These are phyloP conservation scores for Backusella tuberculispora DNA, from an alignment of 192 early-diverging fungal species.

Conservation along the genomic window DNA sequence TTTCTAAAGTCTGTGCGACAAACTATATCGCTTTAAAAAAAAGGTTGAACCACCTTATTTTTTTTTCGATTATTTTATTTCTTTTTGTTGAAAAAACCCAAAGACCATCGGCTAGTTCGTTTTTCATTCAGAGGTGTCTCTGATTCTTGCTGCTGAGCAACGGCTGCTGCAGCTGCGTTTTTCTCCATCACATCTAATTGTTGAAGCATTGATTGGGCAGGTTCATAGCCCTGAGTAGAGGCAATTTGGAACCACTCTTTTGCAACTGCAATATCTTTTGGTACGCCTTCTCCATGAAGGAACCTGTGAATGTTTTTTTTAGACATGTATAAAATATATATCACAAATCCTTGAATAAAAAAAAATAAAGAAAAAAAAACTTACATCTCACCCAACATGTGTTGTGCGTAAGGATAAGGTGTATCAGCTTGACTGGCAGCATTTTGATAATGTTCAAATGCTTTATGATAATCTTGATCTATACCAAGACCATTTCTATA, in stretches of 20 bases:
- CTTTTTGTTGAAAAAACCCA: slow-evolving; percentile 33
- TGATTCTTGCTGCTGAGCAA: not conserved
- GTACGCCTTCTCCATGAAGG: slow-evolving; percentile 41
- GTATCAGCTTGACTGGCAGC: slow-evolving; percentile 39
- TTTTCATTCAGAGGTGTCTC: slow-evolving; percentile 5
- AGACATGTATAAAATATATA: not conserved
- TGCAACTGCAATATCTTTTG: slow-evolving; percentile 33
- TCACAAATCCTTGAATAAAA: no score
- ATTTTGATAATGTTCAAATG: slow-evolving; percentile 40
- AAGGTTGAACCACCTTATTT: not conserved
- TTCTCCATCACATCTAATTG: not conserved
- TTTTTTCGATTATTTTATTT: slow-evolving; percentile 22
- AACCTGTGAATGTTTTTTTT: slow-evolving; percentile 21
- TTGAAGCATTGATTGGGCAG: slow-evolving; percentile 28
- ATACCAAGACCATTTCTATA: slow-evolving; percentile 47
- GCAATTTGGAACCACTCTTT: slow-evolving; percentile 42
- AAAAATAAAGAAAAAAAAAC: not conserved
- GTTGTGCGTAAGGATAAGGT: slow-evolving; percentile 32
- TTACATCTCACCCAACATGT: slow-evolving; percentile 39
- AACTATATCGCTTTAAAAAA: not conserved
- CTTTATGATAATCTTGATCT: slow-evolving; percentile 33
- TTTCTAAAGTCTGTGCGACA: not conserved
- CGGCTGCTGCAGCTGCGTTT: not conserved
- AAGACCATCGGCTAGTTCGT: slow-evolving; percentile 31
- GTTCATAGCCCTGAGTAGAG: slow-evolving; percentile 35